Base-by-base conservation (phyloP, 345 rosid species). In the Lumnitzera littorea region DNA sequence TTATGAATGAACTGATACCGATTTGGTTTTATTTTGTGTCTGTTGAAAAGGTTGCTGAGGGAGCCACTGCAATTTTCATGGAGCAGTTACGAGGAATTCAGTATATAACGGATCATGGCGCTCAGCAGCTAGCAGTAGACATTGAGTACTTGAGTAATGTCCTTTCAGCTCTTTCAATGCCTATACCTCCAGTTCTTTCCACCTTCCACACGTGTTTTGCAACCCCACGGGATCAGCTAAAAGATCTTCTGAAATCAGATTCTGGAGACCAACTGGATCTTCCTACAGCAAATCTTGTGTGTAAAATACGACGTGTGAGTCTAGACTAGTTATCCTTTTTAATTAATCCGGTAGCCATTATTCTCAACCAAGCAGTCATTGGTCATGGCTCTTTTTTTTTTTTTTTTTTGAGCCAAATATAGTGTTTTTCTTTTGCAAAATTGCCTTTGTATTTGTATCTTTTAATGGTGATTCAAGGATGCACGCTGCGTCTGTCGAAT, bases 81-180 rank as follows among this genome's bases (percentile, higher is more conserved):
- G 99, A 94, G 75, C 99, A 94, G 75, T 67, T 94, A 66, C 78
- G 99, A 53, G 97, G 96, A 15, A 88, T 94, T 73, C 95, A 87
- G 72, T 74, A 86, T 61, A 65, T 88, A 56, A 81, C 99, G 53
- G 97, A 94, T 62, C 86, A 85, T n/a, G 97, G 97, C 58, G 95
- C 97, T 5, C 91, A 81, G 53, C 97, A 94, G 61, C 89, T 94
- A 3, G 81, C 91, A 15, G 95, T 70, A 25, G 99, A 94, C 74
- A 94, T 94, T 2, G 96, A 94, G 70, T 94, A 94, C 55, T 80
- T 94, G 80, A 94, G 95, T 57, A 94, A 90, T 59, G 99, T 94
- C 73, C 99, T 90, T 43, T 79, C 91, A 36, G 99, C 99, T 53
- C 76, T 94, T 13, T 88, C 96, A 4, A 85, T 94, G 96, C 90